These are phyloP conservation scores for Sclerotinia spermophila DNA, from an alignment of 2,329 filamentous ascomycete genomes.

Conservation along the genomic window DNA sequence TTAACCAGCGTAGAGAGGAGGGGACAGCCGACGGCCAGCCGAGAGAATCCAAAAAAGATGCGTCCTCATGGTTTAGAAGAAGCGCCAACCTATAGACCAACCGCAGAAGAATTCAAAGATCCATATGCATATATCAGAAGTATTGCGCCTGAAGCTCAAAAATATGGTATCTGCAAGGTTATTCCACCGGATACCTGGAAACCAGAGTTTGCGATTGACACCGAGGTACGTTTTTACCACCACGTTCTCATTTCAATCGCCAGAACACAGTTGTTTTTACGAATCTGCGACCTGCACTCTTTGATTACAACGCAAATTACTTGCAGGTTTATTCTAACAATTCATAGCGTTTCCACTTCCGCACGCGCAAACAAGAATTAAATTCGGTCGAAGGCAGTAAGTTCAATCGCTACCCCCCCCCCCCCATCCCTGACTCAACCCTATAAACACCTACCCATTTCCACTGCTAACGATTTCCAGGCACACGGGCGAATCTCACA, in stretches of 20 bases:
- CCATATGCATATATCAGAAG: constrained; percentile 92
- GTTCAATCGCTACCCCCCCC: constrained; percentile 34
- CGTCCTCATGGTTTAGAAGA: constrained; percentile 83
- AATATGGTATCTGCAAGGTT: constrained; percentile 93
- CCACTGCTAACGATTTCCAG: constrained; percentile 45
- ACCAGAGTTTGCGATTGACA: constrained; percentile 92
- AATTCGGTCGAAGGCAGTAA: constrained; percentile 98
- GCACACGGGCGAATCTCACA: constrained; percentile 90
- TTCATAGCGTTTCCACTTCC: constrained; percentile 86
- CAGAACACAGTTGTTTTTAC: not conserved
- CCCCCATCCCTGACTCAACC: not conserved
- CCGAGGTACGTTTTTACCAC: constrained; percentile 61
- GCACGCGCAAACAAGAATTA: constrained; percentile 90
- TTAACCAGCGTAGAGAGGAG: constrained; percentile 87
- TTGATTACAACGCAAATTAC: not conserved
- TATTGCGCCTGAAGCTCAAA: constrained; percentile 78
- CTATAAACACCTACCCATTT: not conserved
- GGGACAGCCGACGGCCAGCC: constrained; percentile 72
- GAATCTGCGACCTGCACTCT: not conserved
- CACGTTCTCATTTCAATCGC: not conserved
- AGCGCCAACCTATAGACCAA: constrained; percentile 86
- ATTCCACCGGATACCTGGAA: constrained; percentile 93
- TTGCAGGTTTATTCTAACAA: constrained; percentile 28
- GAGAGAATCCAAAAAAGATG: constrained; percentile 71
- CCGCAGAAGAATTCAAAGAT: constrained; percentile 90